Evolutionary conservation across 108 stramenopile species (phyloP).

Genomic region (Cyclotella sp.): DNA sequence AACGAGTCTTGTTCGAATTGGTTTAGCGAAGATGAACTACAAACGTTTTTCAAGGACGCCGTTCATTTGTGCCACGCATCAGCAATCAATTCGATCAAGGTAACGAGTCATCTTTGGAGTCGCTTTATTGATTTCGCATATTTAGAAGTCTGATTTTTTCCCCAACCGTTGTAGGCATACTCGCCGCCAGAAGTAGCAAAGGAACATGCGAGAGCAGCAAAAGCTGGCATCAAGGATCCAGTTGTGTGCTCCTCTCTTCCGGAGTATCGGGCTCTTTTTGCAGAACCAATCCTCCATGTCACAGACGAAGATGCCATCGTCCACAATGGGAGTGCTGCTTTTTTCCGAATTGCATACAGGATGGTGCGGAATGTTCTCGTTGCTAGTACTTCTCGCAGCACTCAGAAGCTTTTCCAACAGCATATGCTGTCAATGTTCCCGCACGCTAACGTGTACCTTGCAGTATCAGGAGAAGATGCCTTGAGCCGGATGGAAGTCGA

Average conservation of each 20-base stretch:
- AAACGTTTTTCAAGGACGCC: slow-evolving; percentile 33
- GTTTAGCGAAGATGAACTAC: slow-evolving; percentile 43
- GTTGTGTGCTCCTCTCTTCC: slow-evolving; percentile 18
- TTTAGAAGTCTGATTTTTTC: neutral
- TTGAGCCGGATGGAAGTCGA: slow-evolving; percentile 11
- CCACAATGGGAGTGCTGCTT: slow-evolving; percentile 29
- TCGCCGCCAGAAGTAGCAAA: slow-evolving; percentile 17
- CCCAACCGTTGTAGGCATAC: slow-evolving; percentile 1
- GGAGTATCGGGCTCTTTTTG: slow-evolving; percentile 34
- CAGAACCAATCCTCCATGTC: slow-evolving; percentile 41
- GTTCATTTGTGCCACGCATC: slow-evolving; percentile 36
- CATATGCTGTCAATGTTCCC: slow-evolving; percentile 42
- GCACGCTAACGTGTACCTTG: slow-evolving; percentile 21
- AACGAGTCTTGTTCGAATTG: slow-evolving; percentile 23
- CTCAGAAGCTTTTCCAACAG: slow-evolving; percentile 21
- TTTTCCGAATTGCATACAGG: slow-evolving; percentile 28
- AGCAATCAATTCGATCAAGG: slow-evolving; percentile 29
- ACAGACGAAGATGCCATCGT: slow-evolving; percentile 42
- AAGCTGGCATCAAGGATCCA: slow-evolving; percentile 32
- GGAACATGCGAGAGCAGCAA: slow-evolving; percentile 13
- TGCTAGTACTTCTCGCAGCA: slow-evolving; percentile 23
- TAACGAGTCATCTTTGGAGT: neutral
- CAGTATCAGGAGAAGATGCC: slow-evolving; percentile 33
- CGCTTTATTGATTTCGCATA: neutral
- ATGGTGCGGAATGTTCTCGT: slow-evolving; percentile 35